Percentiles rank a stretch among this genome's conserved stretches.
Evolutionary conservation across 805 yeast species (phyloP).

Genomic region (Wickerhamiella galacta): DNA sequence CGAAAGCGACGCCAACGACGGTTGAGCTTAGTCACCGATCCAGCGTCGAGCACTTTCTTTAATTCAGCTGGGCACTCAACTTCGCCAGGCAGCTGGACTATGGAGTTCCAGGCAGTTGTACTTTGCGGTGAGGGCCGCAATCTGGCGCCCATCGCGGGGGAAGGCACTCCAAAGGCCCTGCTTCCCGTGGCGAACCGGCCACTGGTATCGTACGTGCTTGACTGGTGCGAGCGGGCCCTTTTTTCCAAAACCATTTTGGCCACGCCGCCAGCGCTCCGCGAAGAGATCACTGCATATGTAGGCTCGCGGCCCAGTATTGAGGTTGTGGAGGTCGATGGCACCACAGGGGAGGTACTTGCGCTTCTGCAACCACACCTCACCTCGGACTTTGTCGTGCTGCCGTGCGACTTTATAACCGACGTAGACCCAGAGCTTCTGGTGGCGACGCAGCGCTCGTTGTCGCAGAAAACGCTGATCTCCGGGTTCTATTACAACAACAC

Average conservation of each 20-base stretch:
- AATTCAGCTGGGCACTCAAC: no score
- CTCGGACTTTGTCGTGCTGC: constrained; percentile 59
- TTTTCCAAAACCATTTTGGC: constrained; percentile 49
- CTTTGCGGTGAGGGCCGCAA: constrained; percentile 74
- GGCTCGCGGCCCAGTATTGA: background rate
- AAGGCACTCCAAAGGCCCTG: constrained; percentile 67
- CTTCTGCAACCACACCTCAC: constrained; percentile 9
- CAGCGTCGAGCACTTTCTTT: no score
- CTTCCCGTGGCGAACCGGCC: constrained; percentile 83
- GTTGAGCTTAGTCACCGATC: no score
- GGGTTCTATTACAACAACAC: constrained; percentile 60
- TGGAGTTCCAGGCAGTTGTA: constrained; percentile 88
- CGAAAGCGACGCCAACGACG: no score
- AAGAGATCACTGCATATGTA: constrained; percentile 22
- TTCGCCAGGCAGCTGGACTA: no score
- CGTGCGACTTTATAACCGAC: constrained; percentile 89
- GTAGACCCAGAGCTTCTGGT: constrained; percentile 78
- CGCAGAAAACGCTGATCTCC: constrained; percentile 45
- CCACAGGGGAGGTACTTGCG: constrained; percentile 11
- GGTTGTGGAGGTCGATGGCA: constrained; percentile 3
- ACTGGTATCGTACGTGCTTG: constrained; percentile 70
- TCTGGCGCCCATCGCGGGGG: constrained; percentile 52
- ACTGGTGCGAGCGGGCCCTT: constrained; percentile 84
- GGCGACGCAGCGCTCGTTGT: constrained; percentile 64
- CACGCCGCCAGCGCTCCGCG: constrained; percentile 31